phyloP scores from a whole-genome alignment of 179 eudicot genomes.

The Amaranthus tricolor region DNA sequence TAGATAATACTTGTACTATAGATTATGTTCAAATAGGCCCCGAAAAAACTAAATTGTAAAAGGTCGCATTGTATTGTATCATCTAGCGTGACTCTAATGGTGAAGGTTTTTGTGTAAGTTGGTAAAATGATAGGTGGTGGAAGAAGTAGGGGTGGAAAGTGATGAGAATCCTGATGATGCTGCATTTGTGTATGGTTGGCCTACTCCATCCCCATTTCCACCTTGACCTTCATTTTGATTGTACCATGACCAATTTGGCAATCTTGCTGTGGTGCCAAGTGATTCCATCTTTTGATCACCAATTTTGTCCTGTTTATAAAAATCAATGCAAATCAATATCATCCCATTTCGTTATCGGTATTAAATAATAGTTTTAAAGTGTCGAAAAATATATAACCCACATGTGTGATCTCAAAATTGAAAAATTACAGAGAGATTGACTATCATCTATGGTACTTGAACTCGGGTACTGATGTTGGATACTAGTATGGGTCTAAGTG shows the following conservation, averaged over 20 bases:
- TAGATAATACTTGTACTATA: not conserved
- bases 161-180: slow-evolving; percentile 59
- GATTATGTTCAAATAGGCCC: slow-evolving; percentile 16
- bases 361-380: not conserved
- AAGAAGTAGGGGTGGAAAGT: slow-evolving; percentile 25
- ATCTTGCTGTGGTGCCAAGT: slow-evolving; percentile 19
- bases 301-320: slow-evolving; percentile 24
- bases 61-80: not conserved
- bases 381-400: no score
- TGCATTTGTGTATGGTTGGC: slow-evolving; percentile 33
- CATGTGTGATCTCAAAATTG: no score
- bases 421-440: no score
- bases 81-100: slow-evolving; percentile 5
- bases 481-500: no score
- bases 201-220: slow-evolving; percentile 13
- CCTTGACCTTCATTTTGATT: slow-evolving; percentile 30
- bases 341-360: no score
- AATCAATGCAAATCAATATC: not conserved
- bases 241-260: slow-evolving; percentile 36
- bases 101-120: slow-evolving; percentile 4
- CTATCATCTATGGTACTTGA: no score
- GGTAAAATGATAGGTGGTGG: slow-evolving; percentile 16
- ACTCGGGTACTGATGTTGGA: no score
- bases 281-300: slow-evolving; percentile 27
- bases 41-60: not conserved